Base-by-base conservation (phyloP, 768 basidiomycete genomes). In the Pisolithus marmoratus region DNA sequence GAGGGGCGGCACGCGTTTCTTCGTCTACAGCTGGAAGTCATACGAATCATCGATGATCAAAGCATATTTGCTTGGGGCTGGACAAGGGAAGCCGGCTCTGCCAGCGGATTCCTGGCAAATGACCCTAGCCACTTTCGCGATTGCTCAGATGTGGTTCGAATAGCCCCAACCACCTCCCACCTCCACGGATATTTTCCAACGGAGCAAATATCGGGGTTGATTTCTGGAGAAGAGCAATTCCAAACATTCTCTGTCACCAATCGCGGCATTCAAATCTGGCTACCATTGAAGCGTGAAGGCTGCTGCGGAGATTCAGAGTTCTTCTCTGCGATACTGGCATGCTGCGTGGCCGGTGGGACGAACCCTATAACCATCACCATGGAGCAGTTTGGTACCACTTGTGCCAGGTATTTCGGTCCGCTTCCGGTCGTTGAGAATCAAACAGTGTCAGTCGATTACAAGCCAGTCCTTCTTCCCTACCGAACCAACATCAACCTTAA, bases 11-110 rank as follows among this genome's bases (percentile, higher is more conserved):
- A n/a, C n/a, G n/a, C n/a, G n/a, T n/a, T n/a, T n/a, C n/a, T n/a
- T n/a, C n/a, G n/a, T n/a, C n/a, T n/a, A n/a, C n/a, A n/a, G n/a
- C n/a, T n/a, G n/a, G n/a, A n/a, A n/a, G n/a, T n/a, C n/a, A n/a
- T n/a, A n/a, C n/a, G n/a, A n/a, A n/a, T n/a, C n/a, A n/a, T n/a
- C 2, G 38, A 54, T 37, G 55, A 57, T 41, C 53, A 54, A 38
- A 48, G 37, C 40, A 57, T 57, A n/a, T 54, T 57, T n/a, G 43
- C 53, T 15, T 54, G 55, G 55, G 14, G 20, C 4, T 15, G 20
- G n/a, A 20, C 27, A 27, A 17, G 45, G 11, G 7, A 46, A 17
- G n/a, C 29, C 6, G 27, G 45, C 12, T 29, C 17, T 5, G 20
- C 20, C 8, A 2, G 14, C 15, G 31, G 27, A 8, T 14, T 46